Conservation (phyloP, 257 asterid species). For the Misopates orontium region DNA sequence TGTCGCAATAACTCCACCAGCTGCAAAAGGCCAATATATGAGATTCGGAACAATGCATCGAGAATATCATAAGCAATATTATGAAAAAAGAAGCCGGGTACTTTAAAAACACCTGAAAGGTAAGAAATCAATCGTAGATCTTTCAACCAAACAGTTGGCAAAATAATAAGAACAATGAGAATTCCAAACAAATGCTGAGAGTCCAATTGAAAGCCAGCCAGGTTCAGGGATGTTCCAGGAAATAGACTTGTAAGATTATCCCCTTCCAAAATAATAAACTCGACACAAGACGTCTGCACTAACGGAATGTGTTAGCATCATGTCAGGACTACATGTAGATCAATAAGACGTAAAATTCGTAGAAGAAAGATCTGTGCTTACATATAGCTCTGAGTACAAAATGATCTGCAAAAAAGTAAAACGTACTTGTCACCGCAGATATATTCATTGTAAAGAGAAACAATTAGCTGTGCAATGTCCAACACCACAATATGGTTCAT, state of each 20-base stretch:
- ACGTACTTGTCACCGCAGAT: constrained; percentile 16
- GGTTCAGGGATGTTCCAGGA: constrained; percentile 58
- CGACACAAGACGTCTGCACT: constrained; percentile 77
- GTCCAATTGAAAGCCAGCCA: constrained; percentile 55
- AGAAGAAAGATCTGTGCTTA: constrained; percentile 35
- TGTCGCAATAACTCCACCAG: constrained; percentile 75
- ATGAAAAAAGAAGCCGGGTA: constrained; percentile 4
- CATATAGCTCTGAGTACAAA: constrained; percentile 80
- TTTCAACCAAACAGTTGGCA: constrained; percentile 83
- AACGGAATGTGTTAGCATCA: constrained; percentile 24
- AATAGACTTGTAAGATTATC: constrained; percentile 70
- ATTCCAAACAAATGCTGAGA: constrained; percentile 63
- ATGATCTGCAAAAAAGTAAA: constrained; percentile 55
- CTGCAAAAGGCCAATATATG: constrained; percentile 39
- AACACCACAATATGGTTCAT: too few species aligned
- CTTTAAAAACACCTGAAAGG: constrained; percentile 59
- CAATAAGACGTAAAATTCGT: constrained; percentile 1
- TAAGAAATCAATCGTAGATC: constrained; percentile 77
- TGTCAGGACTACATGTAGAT: not conserved
- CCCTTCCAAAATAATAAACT: constrained; percentile 78
- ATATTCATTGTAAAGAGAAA: not conserved
- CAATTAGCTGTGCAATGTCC: too few species aligned
- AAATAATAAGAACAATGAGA: constrained; percentile 48
- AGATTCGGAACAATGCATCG: constrained; percentile 9
- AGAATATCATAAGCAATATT: constrained; percentile 3